Base-by-base conservation (phyloP, 352 stramenopile genomes). In the Pythium brassicae region DNA sequence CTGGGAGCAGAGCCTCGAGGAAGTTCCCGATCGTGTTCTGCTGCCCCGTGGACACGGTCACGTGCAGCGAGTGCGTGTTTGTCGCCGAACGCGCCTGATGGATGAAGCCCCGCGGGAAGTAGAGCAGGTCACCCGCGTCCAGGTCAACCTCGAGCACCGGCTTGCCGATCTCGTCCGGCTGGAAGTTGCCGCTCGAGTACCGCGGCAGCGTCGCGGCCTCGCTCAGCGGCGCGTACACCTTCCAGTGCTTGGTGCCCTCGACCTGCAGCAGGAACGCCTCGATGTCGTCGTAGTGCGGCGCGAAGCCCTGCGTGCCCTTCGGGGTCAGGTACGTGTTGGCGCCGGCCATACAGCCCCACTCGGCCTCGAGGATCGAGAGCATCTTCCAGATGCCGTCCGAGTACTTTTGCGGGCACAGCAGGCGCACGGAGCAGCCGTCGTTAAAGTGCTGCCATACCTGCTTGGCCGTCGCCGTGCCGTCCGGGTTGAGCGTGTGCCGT, bases 231-330 rank as follows among this genome's bases (percentile, higher is more conserved):
- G 75, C 50, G 57, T 97, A 97, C 39, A 97, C 76, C 54, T 94
- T 96, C 94, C 95, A 98, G 61, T 92, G 73, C 66, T 98, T 98
- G 20, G 63, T 86, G 37, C 94, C 96, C 76, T 98, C 90, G 3
- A 74, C 62, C 64, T 99, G 95, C 26, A 98, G 60, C 59, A 98
- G 76, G 65, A 98, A 98, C 0, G 93, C 94, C 65, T 98, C 94
- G 61, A 98, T 97, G 61, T 99, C 94, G 57, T 99, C 96, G 55
- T 98, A 99, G 71, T 99, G 96, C 5, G 96, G 94, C n/a, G 94
- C 94, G 76, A 99, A 98, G 14, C 96, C 96, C 74, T 98, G 94
- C 14, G 90, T 97, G 45, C 78, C 76, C 37, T 86, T 71, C 14
- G 94, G 92, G 10, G 96, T 98, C 34, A 98, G 69, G 69, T 99